Evolutionary conservation across 352 stramenopile species (phyloP), one percentile per base, ranked within the genome.

Genomic region (Globisporangium paroecandrum): DNA sequence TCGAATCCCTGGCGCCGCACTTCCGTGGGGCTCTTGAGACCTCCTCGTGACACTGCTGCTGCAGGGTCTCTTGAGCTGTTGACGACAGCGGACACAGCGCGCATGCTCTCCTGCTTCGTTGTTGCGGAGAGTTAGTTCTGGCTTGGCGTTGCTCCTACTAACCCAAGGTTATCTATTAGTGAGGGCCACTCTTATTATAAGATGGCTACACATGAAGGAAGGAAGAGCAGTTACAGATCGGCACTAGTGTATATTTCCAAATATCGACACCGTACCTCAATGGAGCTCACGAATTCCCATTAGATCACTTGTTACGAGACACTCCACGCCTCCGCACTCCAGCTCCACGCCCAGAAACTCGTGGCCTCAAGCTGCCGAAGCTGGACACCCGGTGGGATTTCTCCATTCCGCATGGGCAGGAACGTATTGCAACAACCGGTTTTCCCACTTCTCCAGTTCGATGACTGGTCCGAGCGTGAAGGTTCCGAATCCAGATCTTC

Each of bases 1-100:
- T 57, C 62, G 24, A 68, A 68, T 24, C 62, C 62, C 62, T 68
- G 62, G 20, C 62, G 62, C 3, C 36, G 62, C 32, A 60, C 22
- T 13, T 67, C 62, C 12, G 7, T 15, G n/a, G 62, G 20, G 46
- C 60, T 47, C 20, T 65, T 56, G 8, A 20, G 24, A 13, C 27
- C 43, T 41, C 47, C 53, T 4, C 25, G 47, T 24, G 46, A 34
- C 4, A 15, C 25, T 24, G 60, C 12, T 15, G 38, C 27, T 1
- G 47, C 3, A 32, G 27, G 27, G 46, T 15, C 24, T 12, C 60
- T 49, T 4, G 29, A 29, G 12, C 32, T 58, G 6, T 22, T 58
- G 6, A 47, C 20, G 3, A 29, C 59, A 27, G 13, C 27, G 38
- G 59, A 51, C 3, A 47, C 29, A 58, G 60, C 46, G 29, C 47